phyloP scores from a whole-genome alignment of 306 rosid species.

The Casuarina cunninghamiana region DNA sequence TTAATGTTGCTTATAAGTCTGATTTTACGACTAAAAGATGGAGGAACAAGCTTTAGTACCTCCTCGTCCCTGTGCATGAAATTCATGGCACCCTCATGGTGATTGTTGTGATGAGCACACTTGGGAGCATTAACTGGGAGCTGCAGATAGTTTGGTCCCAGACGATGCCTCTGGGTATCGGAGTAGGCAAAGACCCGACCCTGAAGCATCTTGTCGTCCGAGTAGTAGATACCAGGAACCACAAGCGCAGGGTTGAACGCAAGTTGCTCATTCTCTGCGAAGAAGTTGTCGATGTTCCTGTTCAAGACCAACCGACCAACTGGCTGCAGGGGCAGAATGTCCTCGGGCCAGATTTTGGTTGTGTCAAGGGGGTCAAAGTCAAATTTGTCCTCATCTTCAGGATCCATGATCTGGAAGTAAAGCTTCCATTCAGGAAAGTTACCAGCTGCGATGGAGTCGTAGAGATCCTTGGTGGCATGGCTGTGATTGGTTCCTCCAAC shows the following conservation, averaged over 20 bases:
- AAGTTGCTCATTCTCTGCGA: constrained; percentile 94
- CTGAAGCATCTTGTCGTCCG: constrained; percentile 89
- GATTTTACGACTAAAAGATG: neutral
- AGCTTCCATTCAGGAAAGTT: constrained; percentile 98
- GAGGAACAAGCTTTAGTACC: constrained; percentile 13
- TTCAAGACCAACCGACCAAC: constrained; percentile 93
- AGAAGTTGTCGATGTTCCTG: constrained; percentile 88
- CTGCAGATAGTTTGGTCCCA: constrained; percentile 92
- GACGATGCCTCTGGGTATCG: constrained; percentile 93
- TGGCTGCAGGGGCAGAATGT: constrained; percentile 84
- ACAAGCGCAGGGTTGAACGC: constrained; percentile 83
- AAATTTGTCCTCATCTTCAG: constrained; percentile 74
- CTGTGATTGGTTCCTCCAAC: constrained; percentile 96
- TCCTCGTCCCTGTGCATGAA: constrained; percentile 94
- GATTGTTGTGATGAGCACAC: constrained; percentile 89
- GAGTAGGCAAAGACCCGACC: constrained; percentile 80
- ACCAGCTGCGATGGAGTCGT: constrained; percentile 91
- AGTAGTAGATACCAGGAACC: constrained; percentile 84
- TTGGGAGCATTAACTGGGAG: constrained; percentile 94
- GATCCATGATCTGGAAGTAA: constrained; percentile 79
- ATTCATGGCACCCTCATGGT: constrained; percentile 91
- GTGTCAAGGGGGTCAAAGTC: constrained; percentile 96
- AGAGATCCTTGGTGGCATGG: constrained; percentile 92
- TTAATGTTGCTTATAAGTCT: neutral
- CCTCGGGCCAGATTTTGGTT: constrained; percentile 97